These are phyloP conservation scores for Epicoccum nigrum DNA, from an alignment of 2,329 filamentous ascomycete genomes.

Conservation along the genomic window DNA sequence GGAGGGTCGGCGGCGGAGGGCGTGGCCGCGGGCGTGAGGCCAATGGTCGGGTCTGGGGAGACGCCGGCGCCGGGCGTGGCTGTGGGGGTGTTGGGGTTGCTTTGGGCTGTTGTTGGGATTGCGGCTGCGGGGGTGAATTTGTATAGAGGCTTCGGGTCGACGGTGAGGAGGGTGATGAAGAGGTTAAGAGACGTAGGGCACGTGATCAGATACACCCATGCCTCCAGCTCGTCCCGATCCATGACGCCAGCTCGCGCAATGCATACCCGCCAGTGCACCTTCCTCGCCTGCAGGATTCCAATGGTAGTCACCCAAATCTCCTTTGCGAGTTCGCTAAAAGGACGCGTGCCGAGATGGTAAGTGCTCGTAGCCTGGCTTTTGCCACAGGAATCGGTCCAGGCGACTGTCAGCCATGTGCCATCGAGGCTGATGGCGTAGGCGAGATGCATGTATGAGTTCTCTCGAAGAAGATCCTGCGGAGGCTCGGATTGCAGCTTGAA, in stretches of 20 bases:
- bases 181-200: conserved; percentile 46
- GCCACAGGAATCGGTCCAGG: conserved; percentile 81
- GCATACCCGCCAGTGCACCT: conserved; percentile 78
- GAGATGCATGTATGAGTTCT: conserved; percentile 81
- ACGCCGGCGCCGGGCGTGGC: conserved; percentile 38
- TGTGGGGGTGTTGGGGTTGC: conserved; percentile 25
- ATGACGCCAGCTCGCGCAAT: conserved; percentile 74
- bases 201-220: conserved; percentile 45
- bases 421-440: conserved; percentile 79
- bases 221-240: conserved; percentile 67
- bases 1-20: conserved; percentile 57
- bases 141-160: conserved; percentile 69
- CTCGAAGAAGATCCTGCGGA: conserved; percentile 74
- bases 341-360: conserved; percentile 70
- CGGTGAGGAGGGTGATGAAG: conserved; percentile 62
- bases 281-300: conserved; percentile 72
- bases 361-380: conserved; percentile 74
- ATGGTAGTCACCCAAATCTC: conserved; percentile 82
- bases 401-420: conserved; percentile 76
- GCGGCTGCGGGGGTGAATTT: conserved; percentile 62
- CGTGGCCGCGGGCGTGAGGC: conserved; percentile 70
- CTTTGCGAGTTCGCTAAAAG: conserved; percentile 68
- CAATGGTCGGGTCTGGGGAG: conserved; percentile 43
- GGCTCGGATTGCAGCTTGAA: conserved; percentile 74
- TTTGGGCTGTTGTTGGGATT: conserved; percentile 20